These are phyloP conservation scores for Podaxis pistillaris DNA, from an alignment of 768 basidiomycete genomes.

Conservation along the genomic window DNA sequence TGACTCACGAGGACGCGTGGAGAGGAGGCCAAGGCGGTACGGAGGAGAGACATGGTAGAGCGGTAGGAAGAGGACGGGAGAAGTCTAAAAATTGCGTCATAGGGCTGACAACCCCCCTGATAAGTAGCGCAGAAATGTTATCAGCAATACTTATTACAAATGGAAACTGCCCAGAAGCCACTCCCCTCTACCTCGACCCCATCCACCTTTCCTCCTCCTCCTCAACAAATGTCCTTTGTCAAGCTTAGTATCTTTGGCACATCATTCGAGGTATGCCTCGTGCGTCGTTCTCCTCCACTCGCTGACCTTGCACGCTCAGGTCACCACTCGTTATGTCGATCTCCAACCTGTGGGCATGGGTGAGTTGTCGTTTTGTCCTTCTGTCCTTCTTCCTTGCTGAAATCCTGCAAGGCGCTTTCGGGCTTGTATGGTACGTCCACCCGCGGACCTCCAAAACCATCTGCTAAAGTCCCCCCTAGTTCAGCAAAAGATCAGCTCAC, in stretches of 20 bases:
- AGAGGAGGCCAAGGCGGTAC: constrained; percentile 28
- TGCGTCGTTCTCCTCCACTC: constrained; percentile 17
- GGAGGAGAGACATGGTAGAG: constrained; percentile 41
- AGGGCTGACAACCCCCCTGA: constrained; percentile 5
- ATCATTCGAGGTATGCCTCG: constrained; percentile 78
- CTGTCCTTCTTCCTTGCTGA: constrained; percentile 19
- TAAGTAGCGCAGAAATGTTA: constrained; percentile 7
- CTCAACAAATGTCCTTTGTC: constrained; percentile 78
- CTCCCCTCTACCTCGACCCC: constrained; percentile 15
- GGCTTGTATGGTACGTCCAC: constrained; percentile 84
- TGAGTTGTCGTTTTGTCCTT: constrained; percentile 35
- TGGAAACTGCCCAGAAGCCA: constrained; percentile 21
- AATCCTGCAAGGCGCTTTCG: constrained; percentile 75
- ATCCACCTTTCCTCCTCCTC: constrained; percentile 18
- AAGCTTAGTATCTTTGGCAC: constrained; percentile 99
- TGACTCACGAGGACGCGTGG: constrained; percentile 42
- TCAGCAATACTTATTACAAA: constrained; percentile 16
- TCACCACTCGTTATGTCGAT: constrained; percentile 98
- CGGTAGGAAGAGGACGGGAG: constrained; percentile 8
- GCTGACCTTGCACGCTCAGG: constrained; percentile 45
- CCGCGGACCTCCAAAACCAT: constrained; percentile 7
- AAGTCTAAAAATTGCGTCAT: constrained; percentile 11
- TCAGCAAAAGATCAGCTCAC: constrained; percentile 96
- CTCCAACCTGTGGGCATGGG: constrained; percentile 99
- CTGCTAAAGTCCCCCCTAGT: constrained; percentile 36